Conservation (phyloP, 345 rosid species). For the Trapa incisa region DNA sequence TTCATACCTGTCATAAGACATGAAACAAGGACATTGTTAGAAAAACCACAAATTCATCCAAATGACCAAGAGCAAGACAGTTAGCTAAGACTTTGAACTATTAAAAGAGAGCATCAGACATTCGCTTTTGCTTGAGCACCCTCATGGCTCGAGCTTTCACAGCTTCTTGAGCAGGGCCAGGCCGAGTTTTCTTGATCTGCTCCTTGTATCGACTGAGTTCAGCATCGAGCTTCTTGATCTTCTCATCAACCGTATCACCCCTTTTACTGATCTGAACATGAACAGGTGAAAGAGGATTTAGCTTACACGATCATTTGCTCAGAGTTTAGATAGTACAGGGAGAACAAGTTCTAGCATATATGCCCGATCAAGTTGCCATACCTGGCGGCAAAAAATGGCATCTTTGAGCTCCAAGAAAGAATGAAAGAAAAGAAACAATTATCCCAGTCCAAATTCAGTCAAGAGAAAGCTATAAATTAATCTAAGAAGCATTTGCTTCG, state of each 20-base stretch:
- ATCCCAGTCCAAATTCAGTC: not conserved
- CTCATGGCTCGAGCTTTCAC: conserved; percentile 89
- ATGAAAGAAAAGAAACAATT: too few relatives aligned
- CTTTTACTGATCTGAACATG: conserved; percentile 56
- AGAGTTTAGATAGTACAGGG: not conserved
- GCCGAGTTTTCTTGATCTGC: conserved; percentile 81
- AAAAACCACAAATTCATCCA: not conserved
- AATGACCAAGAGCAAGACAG: not conserved
- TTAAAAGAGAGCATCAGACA: conserved; percentile 24
- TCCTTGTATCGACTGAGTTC: conserved; percentile 76
- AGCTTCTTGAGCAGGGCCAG: conserved; percentile 97
- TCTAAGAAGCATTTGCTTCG: not conserved
- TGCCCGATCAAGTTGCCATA: not conserved
- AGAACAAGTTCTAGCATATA: not conserved
- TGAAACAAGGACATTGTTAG: not conserved
- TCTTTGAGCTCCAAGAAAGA: not conserved
- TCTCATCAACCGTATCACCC: conserved; percentile 85
- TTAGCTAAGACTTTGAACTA: not conserved
- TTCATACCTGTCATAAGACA: conserved; percentile 63
- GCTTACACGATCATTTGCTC: not conserved
- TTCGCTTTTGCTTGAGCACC: conserved; percentile 87
- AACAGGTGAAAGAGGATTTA: not conserved
- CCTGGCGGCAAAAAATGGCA: not conserved
- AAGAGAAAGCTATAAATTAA: not conserved
- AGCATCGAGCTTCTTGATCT: conserved; percentile 65